These are phyloP conservation scores for Rhizopus stolonifer DNA, from an alignment of 371 early-diverging fungal genomes.

Conservation along the genomic window DNA sequence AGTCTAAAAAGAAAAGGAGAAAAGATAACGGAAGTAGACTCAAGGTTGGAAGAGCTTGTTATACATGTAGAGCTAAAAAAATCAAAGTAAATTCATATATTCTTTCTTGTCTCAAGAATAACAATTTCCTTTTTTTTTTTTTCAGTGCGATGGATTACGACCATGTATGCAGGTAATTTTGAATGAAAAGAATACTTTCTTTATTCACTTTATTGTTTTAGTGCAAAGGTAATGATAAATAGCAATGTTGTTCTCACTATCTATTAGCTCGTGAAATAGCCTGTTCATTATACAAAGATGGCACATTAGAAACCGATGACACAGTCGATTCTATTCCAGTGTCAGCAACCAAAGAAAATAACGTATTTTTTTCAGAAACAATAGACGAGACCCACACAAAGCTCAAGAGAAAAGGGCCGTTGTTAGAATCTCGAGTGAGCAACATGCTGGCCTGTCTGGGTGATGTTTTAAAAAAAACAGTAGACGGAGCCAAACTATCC, in stretches of 20 bases:
- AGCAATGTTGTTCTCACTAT: background rate
- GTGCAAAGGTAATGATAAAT: conserved; percentile 43
- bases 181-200: conserved; percentile 4
- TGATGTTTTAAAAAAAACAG: too few relatives aligned
- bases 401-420: conserved; percentile 18
- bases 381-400: conserved; percentile 14
- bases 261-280: conserved; percentile 46
- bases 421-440: conserved; percentile 22
- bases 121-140: background rate
- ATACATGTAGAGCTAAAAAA: conserved; percentile 52
- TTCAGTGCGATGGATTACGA: conserved; percentile 51
- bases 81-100: conserved; percentile 36
- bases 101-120: too few relatives aligned
- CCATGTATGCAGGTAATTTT: conserved; percentile 54
- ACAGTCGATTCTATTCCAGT: background rate
- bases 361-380: conserved; percentile 19
- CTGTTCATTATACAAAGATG: conserved; percentile 31
- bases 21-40: conserved; percentile 25
- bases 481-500: too few relatives aligned
- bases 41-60: conserved; percentile 49
- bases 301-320: conserved; percentile 17
- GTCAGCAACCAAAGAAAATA: background rate
- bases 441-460: conserved; percentile 24
- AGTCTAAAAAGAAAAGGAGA: conserved; percentile 1
- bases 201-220: conserved; percentile 7